Percentiles rank a stretch among this genome's conserved stretches.
phyloP scores from a whole-genome alignment of 129 eudicot species.

The Pittosporum tobira region DNA sequence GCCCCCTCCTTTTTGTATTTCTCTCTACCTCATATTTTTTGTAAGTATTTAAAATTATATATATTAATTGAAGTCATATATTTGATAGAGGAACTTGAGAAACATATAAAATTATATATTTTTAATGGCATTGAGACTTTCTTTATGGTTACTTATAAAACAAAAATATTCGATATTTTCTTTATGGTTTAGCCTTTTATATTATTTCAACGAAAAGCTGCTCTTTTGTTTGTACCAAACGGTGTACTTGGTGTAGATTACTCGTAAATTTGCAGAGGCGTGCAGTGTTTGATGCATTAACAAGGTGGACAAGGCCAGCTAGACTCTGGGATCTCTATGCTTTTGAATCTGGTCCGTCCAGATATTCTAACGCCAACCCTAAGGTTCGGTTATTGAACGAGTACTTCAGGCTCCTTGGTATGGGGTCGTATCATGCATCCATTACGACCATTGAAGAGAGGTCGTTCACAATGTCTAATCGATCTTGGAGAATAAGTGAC shows the following conservation, averaged over 20 bases:
- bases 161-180: too few relatives aligned
- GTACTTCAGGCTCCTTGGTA: conserved; percentile 86
- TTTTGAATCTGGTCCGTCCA: conserved; percentile 61
- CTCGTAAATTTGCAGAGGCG: conserved; percentile 53
- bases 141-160: neutral
- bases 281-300: conserved; percentile 57
- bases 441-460: conserved; percentile 43
- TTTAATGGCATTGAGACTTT: neutral
- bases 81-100: too few relatives aligned
- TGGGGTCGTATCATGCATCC: conserved; percentile 41
- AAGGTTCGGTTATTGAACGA: conserved; percentile 77
- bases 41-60: too few relatives aligned
- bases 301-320: conserved; percentile 67
- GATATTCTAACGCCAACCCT: conserved; percentile 46
- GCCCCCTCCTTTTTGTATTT: too few relatives aligned
- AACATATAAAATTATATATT: too few relatives aligned
- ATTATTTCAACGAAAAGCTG: neutral
- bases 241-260: neutral
- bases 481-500: conserved; percentile 82
- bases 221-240: neutral
- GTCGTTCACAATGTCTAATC: conserved; percentile 58
- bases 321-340: conserved; percentile 93
- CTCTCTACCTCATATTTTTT: too few relatives aligned
- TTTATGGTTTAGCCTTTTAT: neutral
- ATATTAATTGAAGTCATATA: too few relatives aligned